Conservation (phyloP, 306 rosid species). For the Ammopiptanthus mongolicus region DNA sequence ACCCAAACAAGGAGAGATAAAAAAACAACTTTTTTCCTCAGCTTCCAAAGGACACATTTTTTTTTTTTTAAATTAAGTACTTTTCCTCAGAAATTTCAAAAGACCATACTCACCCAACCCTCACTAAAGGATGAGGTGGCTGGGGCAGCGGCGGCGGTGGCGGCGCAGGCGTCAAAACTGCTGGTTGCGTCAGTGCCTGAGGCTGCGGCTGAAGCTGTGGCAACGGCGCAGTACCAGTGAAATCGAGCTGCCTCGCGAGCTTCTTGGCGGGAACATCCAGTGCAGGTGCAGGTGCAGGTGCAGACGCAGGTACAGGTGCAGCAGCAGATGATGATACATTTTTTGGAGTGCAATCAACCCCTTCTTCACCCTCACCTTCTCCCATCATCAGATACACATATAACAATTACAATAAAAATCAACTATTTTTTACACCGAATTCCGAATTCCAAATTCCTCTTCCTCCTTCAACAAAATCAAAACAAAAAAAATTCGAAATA, state of each 20-base stretch:
- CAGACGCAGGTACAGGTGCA: slow-evolving; percentile 13
- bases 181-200: slow-evolving; percentile 28
- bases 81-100: background rate
- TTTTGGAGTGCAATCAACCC: slow-evolving; percentile 50
- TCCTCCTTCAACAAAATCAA: background rate
- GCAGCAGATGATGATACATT: slow-evolving; percentile 47
- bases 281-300: background rate
- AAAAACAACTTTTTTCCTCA: background rate
- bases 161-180: slow-evolving; percentile 26
- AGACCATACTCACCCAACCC: slow-evolving; percentile 61
- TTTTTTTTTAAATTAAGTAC: background rate
- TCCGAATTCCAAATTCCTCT: slow-evolving; percentile 8
- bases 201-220: slow-evolving; percentile 26
- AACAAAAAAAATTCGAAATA: background rate
- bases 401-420: background rate
- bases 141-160: slow-evolving; percentile 15
- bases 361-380: slow-evolving; percentile 80
- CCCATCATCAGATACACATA: slow-evolving; percentile 51
- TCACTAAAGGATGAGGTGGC: slow-evolving; percentile 44
- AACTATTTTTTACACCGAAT: slow-evolving; percentile 5
- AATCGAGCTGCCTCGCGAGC: slow-evolving; percentile 98
- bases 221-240: slow-evolving; percentile 47
- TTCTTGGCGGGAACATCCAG: slow-evolving; percentile 72
- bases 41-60: background rate
- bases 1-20: background rate